These are phyloP conservation scores for Penicillium decumbens DNA, from an alignment of 2,329 filamentous ascomycete species.

Conservation along the genomic window DNA sequence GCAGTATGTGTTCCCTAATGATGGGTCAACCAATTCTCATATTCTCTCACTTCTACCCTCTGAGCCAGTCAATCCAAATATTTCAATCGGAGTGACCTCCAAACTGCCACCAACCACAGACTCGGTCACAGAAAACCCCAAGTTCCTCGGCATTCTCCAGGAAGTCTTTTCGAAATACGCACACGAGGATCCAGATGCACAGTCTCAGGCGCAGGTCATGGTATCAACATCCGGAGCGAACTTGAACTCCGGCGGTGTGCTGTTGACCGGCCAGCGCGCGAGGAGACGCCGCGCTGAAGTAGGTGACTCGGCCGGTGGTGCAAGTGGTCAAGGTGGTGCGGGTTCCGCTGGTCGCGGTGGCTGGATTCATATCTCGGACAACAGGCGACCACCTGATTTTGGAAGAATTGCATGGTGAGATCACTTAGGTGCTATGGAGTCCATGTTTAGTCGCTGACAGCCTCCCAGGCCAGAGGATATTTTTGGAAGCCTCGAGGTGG, in stretches of 20 bases:
- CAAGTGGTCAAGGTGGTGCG: conserved; percentile 55
- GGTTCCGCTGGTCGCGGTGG: conserved; percentile 57
- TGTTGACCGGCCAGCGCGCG: conserved; percentile 39
- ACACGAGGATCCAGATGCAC: conserved; percentile 52
- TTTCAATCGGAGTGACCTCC: conserved; percentile 54
- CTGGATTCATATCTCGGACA: conserved; percentile 60
- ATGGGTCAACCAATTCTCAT: conserved; percentile 37
- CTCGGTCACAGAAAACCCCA: conserved; percentile 53
- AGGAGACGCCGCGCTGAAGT: conserved; percentile 37
- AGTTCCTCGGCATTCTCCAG: conserved; percentile 55
- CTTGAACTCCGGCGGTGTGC: conserved; percentile 49
- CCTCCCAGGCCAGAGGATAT: conserved; percentile 56
- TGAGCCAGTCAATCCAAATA: conserved; percentile 48
- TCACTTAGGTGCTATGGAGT: background rate
- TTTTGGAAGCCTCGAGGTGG: conserved; percentile 60
- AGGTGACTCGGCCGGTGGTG: conserved; percentile 50
- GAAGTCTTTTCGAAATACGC: conserved; percentile 53
- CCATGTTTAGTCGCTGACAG: conserved; percentile 10
- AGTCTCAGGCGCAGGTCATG: conserved; percentile 57
- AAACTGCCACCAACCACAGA: conserved; percentile 54
- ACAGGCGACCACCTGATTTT: conserved; percentile 57
- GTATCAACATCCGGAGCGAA: conserved; percentile 55
- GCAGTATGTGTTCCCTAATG: conserved; percentile 50
- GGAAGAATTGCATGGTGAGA: conserved; percentile 57
- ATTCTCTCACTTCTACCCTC: conserved; percentile 56